phyloP scores from a whole-genome alignment of 176 grass and related monocot genomes.

The Tuctoria greenei region DNA sequence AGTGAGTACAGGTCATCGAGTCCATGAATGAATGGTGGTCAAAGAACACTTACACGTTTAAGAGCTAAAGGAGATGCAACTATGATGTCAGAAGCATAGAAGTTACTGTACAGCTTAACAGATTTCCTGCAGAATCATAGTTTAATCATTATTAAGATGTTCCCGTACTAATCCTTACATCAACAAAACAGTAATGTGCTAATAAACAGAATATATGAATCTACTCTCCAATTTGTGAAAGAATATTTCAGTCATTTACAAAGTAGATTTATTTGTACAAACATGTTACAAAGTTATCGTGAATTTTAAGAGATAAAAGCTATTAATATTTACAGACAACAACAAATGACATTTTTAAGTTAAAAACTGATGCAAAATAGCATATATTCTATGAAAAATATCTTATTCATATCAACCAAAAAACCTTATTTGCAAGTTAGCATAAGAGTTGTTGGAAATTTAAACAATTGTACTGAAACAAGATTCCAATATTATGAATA shows the following conservation, averaged over 20 bases:
- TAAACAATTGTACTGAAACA: not conserved
- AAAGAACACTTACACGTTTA: conserved; percentile 58
- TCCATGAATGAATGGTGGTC: conserved; percentile 13
- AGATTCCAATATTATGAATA: too few relatives aligned
- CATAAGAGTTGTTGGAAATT: not conserved
- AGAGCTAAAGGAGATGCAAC: conserved; percentile 93
- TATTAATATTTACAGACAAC: not conserved
- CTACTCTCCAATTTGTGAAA: not conserved
- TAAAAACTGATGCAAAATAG: not conserved
- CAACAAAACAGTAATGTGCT: conserved; percentile 12
- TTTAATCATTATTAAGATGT: conserved; percentile 34
- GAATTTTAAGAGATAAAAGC: not conserved
- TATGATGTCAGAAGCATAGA: conserved; percentile 95
- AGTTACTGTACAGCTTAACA: conserved; percentile 88
- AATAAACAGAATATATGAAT: not conserved
- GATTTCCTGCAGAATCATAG: conserved; percentile 70
- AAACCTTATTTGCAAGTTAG: not conserved
- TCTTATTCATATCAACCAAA: not conserved
- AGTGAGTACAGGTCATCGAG: conserved; percentile 15
- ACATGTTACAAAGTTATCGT: not conserved
- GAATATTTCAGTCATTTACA: not conserved
- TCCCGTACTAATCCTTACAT: not conserved
- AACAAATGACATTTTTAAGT: not conserved
- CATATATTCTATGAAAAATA: not conserved
- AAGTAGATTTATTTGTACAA: not conserved